Conservation (phyloP, 371 early-diverging fungal species). For the Mucor saturninus region DNA sequence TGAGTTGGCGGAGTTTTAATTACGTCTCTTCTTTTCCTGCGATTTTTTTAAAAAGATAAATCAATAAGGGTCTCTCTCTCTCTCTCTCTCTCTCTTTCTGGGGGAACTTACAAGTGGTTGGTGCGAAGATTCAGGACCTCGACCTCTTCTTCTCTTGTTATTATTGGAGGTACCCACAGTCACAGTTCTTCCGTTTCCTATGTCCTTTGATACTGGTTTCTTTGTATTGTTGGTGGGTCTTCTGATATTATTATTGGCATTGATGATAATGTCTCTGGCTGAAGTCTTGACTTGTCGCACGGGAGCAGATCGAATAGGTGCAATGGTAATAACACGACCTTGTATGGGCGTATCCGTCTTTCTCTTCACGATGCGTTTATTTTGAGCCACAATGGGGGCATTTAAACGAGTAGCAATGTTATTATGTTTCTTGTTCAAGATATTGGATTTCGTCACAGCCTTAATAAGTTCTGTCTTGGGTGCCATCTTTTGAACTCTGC, state of each 20-base stretch:
- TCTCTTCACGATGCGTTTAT: constrained; percentile 8
- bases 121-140: background rate
- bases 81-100: too few species aligned
- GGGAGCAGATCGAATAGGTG: background rate
- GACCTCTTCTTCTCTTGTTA: background rate
- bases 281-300: background rate
- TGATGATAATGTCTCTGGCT: background rate
- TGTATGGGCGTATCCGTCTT: constrained; percentile 9
- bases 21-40: background rate
- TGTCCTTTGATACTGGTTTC: background rate
- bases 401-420: constrained; percentile 1
- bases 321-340: constrained; percentile 18
- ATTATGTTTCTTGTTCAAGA: constrained; percentile 7
- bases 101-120: background rate
- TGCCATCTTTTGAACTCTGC: background rate
- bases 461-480: background rate
- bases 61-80: too few species aligned
- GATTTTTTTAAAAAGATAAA: too few species aligned
- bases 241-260: background rate
- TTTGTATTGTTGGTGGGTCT: background rate
- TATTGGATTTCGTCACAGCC: background rate
- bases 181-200: background rate
- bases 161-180: background rate
- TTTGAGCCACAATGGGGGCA: constrained; percentile 2
- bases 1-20: background rate